Evolutionary conservation across 2,329 filamentous ascomycete genomes (phyloP), one percentile per base, ranked within the genome.

Genomic region (Waltergamsia citrina): DNA sequence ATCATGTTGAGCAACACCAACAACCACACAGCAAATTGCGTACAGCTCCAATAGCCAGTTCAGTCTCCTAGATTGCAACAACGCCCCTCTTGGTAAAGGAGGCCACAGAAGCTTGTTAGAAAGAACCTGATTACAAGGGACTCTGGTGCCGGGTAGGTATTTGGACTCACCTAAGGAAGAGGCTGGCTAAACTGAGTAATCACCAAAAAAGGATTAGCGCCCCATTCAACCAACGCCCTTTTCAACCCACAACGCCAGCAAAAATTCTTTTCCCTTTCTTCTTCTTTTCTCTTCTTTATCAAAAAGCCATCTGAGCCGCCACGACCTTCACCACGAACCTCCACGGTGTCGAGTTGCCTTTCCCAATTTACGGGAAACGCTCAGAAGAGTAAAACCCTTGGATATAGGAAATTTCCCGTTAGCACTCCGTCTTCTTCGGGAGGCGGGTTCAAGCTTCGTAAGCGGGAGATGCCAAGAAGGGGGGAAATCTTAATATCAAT

Each of bases 261-360:
- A 41, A 55, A 57, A 53, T 48, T 40, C 42, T 42, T 47, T 38
- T 47, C 42, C 42, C 21, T 44, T 47, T 46, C 41, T 28, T 30
- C 42, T 52, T 57, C 56, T 56, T 52, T 53, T 52, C 54, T 57
- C 59, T 65, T 61, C 56, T 60, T 62, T 65, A 75, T 75, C 71
- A 76, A 76, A 75, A 75, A 76, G 69, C 64, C 57, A 63, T 54
- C 62, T 73, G 68, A 73, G 68, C 60, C 60, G 72, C 71, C 71
- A 76, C 71, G 71, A 76, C 71, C 70, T 60, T 69, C 71, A 74
- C 63, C 63, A 60, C 63, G 66, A 53, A 45, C 49, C 50, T 32
- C 36, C 53, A 76, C 71, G 70, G 71, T 74, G 71, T 69, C 58
- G 69, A 52, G 71, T 76, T 76, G 71, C 71, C 71, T 68, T 69